A percentile compares a stretch with the other conserved stretches of the same genome.
phyloP scores from a whole-genome alignment of 345 rosid genomes.

The Lagerstroemia speciosa region DNA sequence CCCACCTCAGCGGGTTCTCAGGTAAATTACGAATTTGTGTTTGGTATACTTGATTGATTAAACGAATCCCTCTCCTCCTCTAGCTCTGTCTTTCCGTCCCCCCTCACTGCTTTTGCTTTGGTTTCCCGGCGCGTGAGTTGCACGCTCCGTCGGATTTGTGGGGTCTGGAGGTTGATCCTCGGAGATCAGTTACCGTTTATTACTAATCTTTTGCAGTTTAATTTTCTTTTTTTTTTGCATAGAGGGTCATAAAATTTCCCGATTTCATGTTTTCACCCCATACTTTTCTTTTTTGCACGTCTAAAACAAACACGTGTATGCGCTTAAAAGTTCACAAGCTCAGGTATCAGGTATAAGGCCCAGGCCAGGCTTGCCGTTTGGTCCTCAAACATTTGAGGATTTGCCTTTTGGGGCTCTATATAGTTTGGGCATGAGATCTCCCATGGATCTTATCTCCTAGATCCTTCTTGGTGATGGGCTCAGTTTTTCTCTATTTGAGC shows the following conservation, averaged over 20 bases:
- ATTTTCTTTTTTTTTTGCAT: background rate
- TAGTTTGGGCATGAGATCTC: background rate
- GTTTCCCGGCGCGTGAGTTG: background rate
- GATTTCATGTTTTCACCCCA: background rate
- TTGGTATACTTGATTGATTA: background rate
- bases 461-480: constrained; percentile 1
- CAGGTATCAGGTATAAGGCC: background rate
- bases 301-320: background rate
- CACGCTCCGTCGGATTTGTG: background rate
- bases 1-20: constrained; percentile 45
- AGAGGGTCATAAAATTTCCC: background rate
- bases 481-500: background rate
- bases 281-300: background rate
- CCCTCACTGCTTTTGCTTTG: background rate
- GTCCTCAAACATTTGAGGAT: background rate
- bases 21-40: constrained; percentile 23
- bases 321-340: background rate
- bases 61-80: background rate
- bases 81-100: background rate
- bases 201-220: background rate
- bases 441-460: background rate
- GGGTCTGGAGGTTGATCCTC: background rate
- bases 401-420: background rate
- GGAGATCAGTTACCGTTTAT: background rate
- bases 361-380: background rate